Evolutionary conservation across 2,329 filamentous ascomycete genomes (phyloP), one percentile per base, ranked within the genome.

Genomic region (Aspergillus spinulosporus): DNA sequence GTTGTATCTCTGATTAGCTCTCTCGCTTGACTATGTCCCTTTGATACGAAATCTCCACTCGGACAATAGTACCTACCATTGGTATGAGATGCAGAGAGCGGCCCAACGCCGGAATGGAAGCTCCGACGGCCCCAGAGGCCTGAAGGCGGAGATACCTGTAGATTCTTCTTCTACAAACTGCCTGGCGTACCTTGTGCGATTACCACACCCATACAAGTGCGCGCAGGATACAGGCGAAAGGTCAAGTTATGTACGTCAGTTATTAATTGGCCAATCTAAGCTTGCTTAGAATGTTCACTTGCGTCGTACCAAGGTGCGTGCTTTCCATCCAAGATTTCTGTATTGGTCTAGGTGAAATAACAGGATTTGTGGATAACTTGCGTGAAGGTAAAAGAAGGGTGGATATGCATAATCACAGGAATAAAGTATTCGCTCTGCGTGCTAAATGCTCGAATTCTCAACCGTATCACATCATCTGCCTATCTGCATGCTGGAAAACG

Each of bases 371-470:
- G 12, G 42, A 21, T 37, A 45, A 36, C 21, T 45, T 52, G 46
- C 15, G 49, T 36, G 45, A 29, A 15, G n/a, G 44, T 39, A 37
- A 39, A 59, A 48, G 21, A 11, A 44, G 49, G 21, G 14, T 26
- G 53, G 36, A 58, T 60, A 66, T 64, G 59, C 52, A 61, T 45
- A 58, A 46, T 61, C 55, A 58, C 49, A 60, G 36, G 51, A 61
- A 62, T 47, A 56, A 44, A 55, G 66, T 64, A 65, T 68, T 68
- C 67, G 68, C 67, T 68, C 60, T 65, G 64, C 65, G 71, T 72
- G 68, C 70, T 71, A 68, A 70, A 69, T 70, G 68, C 69, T 69
- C 59, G 64, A 66, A 66, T 59, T 62, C 62, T 63, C 50, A 52
- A 58, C 54, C 62, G 50, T 63, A 58, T 60, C 58, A 52, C 63